phyloP scores from a whole-genome alignment of 495 filamentous ascomycete genomes.

The Letharia columbiana region DNA sequence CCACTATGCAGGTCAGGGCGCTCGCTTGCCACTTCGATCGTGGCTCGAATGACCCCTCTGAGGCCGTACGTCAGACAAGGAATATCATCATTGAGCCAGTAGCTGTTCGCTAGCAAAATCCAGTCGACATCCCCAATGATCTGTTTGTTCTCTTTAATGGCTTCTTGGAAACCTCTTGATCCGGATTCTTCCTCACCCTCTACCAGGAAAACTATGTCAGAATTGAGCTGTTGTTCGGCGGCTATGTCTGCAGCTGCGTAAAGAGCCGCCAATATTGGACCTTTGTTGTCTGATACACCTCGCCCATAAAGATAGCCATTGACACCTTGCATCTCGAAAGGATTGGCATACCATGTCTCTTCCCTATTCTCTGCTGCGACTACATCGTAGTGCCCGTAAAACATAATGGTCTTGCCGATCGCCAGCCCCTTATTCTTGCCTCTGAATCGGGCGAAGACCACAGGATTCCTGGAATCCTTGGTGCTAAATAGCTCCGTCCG shows the following conservation, averaged over 20 bases:
- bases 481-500: conserved; percentile 77
- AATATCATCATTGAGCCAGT: conserved; percentile 93
- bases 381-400: conserved; percentile 99
- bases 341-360: conserved; percentile 73
- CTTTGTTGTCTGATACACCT: conserved; percentile 94
- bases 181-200: conserved; percentile 97
- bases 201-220: conserved; percentile 86
- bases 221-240: conserved; percentile 64
- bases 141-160: conserved; percentile 67
- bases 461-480: conserved; percentile 67
- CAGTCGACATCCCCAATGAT: conserved; percentile 85
- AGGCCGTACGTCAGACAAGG: conserved; percentile 93
- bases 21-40: conserved; percentile 72
- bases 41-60: conserved; percentile 90
- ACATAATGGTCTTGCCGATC: conserved; percentile 75
- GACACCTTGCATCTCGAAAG: conserved; percentile 74
- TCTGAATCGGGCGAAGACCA: conserved; percentile 80
- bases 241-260: conserved; percentile 86
- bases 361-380: conserved; percentile 78
- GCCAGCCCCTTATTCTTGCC: conserved; percentile 49
- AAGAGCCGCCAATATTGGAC: conserved; percentile 82
- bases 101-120: conserved; percentile 91
- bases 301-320: conserved; percentile 96
- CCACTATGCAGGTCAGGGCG: conserved; percentile 90
- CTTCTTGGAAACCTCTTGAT: conserved; percentile 76